phyloP scores from a whole-genome alignment of 768 basidiomycete species.

The Lentinula sp. region DNA sequence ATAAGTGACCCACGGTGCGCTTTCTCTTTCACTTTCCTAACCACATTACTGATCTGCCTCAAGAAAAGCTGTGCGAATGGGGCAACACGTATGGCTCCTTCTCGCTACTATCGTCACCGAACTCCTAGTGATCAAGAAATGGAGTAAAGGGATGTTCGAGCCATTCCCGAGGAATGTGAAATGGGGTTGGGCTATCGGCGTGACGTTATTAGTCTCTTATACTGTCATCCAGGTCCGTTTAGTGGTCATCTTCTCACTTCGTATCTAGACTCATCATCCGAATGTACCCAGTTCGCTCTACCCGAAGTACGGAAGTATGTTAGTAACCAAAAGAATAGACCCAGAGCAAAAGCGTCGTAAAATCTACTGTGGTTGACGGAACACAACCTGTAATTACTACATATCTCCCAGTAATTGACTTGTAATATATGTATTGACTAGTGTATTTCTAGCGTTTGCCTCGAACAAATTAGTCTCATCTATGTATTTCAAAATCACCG shows the following conservation, averaged over 20 bases:
- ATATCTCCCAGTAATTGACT: background rate
- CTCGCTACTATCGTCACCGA: conserved; percentile 84
- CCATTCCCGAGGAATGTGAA: conserved; percentile 59
- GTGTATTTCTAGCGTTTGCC: background rate
- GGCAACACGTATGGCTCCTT: conserved; percentile 82
- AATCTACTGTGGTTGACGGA: background rate
- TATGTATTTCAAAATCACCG: conserved; percentile 2
- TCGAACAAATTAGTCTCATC: background rate
- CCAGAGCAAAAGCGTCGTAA: conserved; percentile 24
- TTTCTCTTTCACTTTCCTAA: background rate
- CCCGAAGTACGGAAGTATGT: conserved; percentile 52
- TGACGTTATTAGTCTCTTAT: conserved; percentile 58
- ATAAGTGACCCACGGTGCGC: conserved; percentile 74
- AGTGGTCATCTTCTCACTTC: background rate
- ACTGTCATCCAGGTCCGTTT: conserved; percentile 56
- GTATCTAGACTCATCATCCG: conserved; percentile 10
- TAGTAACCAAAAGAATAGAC: conserved; percentile 27
- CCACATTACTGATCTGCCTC: background rate
- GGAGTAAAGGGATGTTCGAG: conserved; percentile 69
- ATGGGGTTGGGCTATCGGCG: conserved; percentile 62
- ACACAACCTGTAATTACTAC: no score
- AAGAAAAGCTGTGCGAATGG: conserved; percentile 83
- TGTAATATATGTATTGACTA: background rate
- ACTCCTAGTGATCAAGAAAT: conserved; percentile 74
- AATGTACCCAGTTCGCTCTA: conserved; percentile 52